A percentile compares a stretch with the other conserved stretches of the same genome.
Conservation (phyloP, 2,329 filamentous ascomycete genomes). For the Plectosphaerella cucumerina region DNA sequence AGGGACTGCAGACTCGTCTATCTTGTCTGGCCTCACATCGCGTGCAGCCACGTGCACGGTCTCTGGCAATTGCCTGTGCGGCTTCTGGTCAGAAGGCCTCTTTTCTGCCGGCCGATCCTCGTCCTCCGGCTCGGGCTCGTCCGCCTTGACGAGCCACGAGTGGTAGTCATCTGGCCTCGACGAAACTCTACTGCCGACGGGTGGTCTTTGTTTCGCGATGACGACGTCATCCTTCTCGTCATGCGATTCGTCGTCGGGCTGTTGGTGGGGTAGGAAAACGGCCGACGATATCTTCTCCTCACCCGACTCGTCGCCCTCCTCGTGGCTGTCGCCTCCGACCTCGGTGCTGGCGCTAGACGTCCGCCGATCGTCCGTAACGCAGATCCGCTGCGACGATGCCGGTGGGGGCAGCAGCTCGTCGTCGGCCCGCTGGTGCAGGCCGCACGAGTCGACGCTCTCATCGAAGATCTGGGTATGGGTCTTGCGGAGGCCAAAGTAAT, state of each 20-base stretch:
- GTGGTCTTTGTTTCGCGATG: slow-evolving; percentile 19
- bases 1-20: neutral
- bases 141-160: slow-evolving; percentile 56
- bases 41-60: neutral
- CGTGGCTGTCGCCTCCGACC: slow-evolving; percentile 28
- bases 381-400: slow-evolving; percentile 17
- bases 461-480: slow-evolving; percentile 13
- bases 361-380: slow-evolving; percentile 21
- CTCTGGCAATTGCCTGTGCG: slow-evolving; percentile 19
- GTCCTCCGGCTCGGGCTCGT: slow-evolving; percentile 41
- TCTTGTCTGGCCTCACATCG: slow-evolving; percentile 13
- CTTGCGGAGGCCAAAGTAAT: slow-evolving; percentile 12
- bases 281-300: slow-evolving; percentile 86
- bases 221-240: slow-evolving; percentile 21
- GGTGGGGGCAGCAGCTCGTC: slow-evolving; percentile 17
- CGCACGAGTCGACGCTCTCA: slow-evolving; percentile 9
- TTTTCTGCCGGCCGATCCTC: slow-evolving; percentile 12
- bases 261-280: slow-evolving; percentile 74
- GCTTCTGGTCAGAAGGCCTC: slow-evolving; percentile 42
- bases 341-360: slow-evolving; percentile 35
- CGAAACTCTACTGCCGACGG: slow-evolving; percentile 4
- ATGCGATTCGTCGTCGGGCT: slow-evolving; percentile 33
- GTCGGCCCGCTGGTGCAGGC: slow-evolving; percentile 3
- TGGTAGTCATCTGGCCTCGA: slow-evolving; percentile 30
- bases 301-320: slow-evolving; percentile 60